A percentile compares a stretch with the other conserved stretches of the same genome.
Conservation (phyloP, 257 asterid species). For the Plantago major region DNA sequence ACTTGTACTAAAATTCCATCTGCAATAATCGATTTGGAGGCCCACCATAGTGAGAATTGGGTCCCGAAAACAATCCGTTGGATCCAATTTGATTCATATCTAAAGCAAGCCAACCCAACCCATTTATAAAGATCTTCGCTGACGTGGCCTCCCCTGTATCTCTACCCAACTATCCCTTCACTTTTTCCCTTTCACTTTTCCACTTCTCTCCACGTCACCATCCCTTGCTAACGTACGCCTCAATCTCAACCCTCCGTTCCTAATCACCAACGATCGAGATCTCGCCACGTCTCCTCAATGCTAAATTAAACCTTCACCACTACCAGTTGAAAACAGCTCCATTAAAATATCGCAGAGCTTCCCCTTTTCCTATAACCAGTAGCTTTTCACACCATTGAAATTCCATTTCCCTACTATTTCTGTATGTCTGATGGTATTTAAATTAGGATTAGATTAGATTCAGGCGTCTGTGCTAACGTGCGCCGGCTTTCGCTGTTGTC, state of each 20-base stretch:
- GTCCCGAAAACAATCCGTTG: neutral
- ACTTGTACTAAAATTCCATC: too few species aligned
- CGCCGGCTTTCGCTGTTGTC: slow-evolving; percentile 13
- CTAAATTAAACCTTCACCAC: slow-evolving; percentile 31
- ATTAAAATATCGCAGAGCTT: slow-evolving; percentile 26
- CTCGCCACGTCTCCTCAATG: slow-evolving; percentile 1
- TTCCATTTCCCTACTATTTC: slow-evolving; percentile 1
- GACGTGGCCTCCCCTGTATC: slow-evolving; percentile 53
- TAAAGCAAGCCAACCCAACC: too few species aligned
- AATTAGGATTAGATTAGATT: neutral
- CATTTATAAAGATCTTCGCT: neutral
- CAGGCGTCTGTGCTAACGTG: slow-evolving; percentile 22
- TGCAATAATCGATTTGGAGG: neutral
- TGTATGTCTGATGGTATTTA: neutral
- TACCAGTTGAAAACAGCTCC: slow-evolving; percentile 26
- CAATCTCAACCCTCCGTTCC: slow-evolving; percentile 22
- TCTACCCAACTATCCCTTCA: slow-evolving; percentile 22
- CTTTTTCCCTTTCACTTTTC: slow-evolving; percentile 14
- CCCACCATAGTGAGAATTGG: slow-evolving; percentile 6
- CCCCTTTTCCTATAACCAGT: neutral
- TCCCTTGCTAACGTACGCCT: slow-evolving; percentile 22
- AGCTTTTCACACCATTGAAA: slow-evolving; percentile 14
- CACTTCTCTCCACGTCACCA: slow-evolving; percentile 30
- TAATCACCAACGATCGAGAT: slow-evolving; percentile 13
- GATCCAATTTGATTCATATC: slow-evolving; percentile 9